These are phyloP conservation scores for Lasiodiplodia theobromae DNA, from an alignment of 2,329 filamentous ascomycete genomes.

Conservation along the genomic window DNA sequence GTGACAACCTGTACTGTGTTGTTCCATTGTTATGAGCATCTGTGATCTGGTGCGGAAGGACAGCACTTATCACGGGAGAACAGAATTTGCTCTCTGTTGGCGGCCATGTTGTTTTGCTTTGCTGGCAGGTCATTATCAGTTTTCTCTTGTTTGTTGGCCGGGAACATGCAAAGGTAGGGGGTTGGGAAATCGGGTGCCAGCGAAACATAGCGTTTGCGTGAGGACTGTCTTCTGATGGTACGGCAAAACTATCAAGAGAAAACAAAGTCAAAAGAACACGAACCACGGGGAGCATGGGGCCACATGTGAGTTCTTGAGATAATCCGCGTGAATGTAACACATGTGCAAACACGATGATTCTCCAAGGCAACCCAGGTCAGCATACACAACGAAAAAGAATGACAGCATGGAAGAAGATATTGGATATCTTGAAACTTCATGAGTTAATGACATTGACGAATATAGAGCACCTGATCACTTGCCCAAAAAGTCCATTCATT, in stretches of 20 bases:
- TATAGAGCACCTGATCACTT: background rate
- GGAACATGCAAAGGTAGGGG: background rate
- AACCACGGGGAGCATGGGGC: background rate
- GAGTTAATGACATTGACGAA: constrained; percentile 3
- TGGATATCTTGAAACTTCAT: constrained; percentile 5
- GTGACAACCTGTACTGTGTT: background rate
- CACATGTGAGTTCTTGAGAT: background rate
- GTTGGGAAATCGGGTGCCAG: background rate
- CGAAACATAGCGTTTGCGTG: background rate
- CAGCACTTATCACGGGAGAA: background rate
- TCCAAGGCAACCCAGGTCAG: background rate
- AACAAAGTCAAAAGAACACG: background rate
- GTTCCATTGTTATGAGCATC: background rate
- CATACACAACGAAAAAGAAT: background rate
- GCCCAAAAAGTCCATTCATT: background rate
- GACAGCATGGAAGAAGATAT: background rate
- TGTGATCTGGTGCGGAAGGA: background rate
- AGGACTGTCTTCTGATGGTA: background rate
- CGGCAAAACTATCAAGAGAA: background rate
- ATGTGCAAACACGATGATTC: background rate
- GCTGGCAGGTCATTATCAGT: background rate
- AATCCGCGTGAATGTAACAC: background rate
- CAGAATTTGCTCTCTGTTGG: background rate
- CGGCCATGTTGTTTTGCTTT: background rate
- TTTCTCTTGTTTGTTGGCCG: background rate